phyloP scores from a whole-genome alignment of 306 rosid genomes.

The Begonia loranthoides region DNA sequence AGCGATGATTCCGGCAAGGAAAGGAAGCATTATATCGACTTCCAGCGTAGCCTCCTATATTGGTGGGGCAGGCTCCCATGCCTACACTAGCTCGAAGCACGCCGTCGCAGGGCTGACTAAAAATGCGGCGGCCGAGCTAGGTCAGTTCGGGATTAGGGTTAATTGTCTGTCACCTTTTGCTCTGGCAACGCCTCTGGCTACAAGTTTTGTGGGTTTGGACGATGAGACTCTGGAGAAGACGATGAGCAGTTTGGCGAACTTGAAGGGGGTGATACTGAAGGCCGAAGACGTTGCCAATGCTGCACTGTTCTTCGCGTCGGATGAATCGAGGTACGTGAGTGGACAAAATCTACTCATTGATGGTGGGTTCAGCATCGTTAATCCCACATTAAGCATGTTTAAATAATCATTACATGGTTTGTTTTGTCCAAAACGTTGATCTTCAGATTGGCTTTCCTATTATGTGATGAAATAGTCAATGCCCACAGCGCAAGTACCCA shows the following conservation, averaged over 20 bases:
- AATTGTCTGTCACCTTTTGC: constrained; percentile 70
- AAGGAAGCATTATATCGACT: constrained; percentile 47
- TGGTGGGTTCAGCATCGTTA: neutral
- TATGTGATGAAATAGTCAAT: too few relatives aligned
- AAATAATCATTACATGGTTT: too few relatives aligned
- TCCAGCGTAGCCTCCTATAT: constrained; percentile 44
- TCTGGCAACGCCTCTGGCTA: constrained; percentile 48
- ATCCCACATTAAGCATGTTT: neutral
- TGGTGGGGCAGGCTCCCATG: constrained; percentile 59
- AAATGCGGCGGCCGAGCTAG: constrained; percentile 65
- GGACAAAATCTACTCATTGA: neutral
- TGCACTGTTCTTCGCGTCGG: neutral
- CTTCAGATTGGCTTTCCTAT: too few relatives aligned
- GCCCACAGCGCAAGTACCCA: too few relatives aligned
- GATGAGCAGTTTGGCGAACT: neutral
- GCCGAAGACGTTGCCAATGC: neutral
- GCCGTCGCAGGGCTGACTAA: constrained; percentile 58
- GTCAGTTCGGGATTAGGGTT: constrained; percentile 71
- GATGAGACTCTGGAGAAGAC: neutral
- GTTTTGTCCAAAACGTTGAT: too few relatives aligned
- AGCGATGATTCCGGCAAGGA: constrained; percentile 37
- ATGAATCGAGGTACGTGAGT: neutral
- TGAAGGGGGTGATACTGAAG: neutral
- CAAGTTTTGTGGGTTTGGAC: constrained; percentile 21
- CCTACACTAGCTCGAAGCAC: constrained; percentile 58